Evolutionary conservation across 2,329 filamentous ascomycete genomes (phyloP).

Genomic region (Lasiodiplodia sp.): DNA sequence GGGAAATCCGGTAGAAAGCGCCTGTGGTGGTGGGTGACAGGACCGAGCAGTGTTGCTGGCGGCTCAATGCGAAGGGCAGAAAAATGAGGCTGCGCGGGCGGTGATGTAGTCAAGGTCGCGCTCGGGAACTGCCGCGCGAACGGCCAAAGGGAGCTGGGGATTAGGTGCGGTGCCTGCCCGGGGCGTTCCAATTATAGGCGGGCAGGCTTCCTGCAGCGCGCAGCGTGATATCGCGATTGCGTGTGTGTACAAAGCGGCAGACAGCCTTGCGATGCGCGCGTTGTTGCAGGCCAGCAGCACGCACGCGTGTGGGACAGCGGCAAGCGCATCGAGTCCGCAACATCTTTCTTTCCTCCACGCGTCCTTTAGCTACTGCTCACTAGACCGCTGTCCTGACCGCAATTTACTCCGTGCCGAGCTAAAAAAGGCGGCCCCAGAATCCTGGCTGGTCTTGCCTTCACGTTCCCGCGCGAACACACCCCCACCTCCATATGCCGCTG

Average conservation of each 20-base stretch:
- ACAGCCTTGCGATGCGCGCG: slow-evolving; percentile 18
- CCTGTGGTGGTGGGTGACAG: not conserved
- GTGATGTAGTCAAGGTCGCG: slow-evolving; percentile 25
- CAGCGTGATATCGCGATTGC: not conserved
- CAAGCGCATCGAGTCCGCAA: not conserved
- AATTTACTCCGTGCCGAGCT: not conserved
- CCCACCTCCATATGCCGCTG: not conserved
- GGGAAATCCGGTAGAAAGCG: not conserved
- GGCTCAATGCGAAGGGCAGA: slow-evolving; percentile 27
- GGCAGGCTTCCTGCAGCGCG: not conserved
- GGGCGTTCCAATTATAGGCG: slow-evolving; percentile 14
- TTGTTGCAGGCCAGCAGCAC: slow-evolving; percentile 15
- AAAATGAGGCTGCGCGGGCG: slow-evolving; percentile 26
- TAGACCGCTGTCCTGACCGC: not conserved
- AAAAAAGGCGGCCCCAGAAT: not conserved
- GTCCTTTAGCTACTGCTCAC: not conserved
- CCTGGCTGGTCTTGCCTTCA: not conserved
- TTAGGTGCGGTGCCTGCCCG: not conserved
- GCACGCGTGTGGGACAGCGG: not conserved
- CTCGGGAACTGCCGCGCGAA: slow-evolving; percentile 26
- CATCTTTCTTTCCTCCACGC: not conserved
- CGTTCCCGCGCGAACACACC: not conserved
- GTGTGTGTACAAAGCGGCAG: not conserved
- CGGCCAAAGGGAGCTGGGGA: slow-evolving; percentile 12
- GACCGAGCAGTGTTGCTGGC: slow-evolving; percentile 19